Percentiles rank a stretch among this genome's conserved stretches.
Conservation (phyloP, 2,329 filamentous ascomycete genomes). For the Aspergillus sp. region DNA sequence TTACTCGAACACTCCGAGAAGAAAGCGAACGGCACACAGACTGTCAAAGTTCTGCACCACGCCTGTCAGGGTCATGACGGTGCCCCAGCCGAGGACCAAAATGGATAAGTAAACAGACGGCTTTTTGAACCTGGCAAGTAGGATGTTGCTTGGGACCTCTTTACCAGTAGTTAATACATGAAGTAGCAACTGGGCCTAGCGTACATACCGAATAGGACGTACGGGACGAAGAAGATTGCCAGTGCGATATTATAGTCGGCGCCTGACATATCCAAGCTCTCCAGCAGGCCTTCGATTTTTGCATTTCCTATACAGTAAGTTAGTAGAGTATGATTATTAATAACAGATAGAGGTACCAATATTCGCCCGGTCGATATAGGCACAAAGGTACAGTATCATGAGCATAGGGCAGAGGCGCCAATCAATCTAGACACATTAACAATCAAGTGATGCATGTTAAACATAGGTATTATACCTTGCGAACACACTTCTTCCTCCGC, state of each 20-base stretch:
- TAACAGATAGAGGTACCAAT: slow-evolving; percentile 17
- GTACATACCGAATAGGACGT: slow-evolving; percentile 12
- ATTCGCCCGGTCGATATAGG: slow-evolving; percentile 28
- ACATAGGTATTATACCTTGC: too few species aligned
- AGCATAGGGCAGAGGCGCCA: slow-evolving; percentile 20
- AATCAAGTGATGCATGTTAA: neutral
- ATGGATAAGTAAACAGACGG: slow-evolving; percentile 30
- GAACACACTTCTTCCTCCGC: too few species aligned
- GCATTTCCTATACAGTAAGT: slow-evolving; percentile 17
- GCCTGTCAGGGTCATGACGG: neutral
- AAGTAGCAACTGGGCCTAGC: too few species aligned
- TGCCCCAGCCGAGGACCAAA: slow-evolving; percentile 21
- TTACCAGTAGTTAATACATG: too few species aligned
- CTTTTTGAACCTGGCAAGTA: slow-evolving; percentile 22
- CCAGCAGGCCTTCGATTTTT: slow-evolving; percentile 24
- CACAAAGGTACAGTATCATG: slow-evolving; percentile 23
- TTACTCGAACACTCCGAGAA: slow-evolving; percentile 44
- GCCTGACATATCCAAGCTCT: slow-evolving; percentile 21
- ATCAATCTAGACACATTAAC: slow-evolving; percentile 13
- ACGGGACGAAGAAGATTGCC: slow-evolving; percentile 17
- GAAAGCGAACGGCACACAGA: slow-evolving; percentile 41
- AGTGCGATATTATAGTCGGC: slow-evolving; percentile 22
- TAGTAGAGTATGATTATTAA: too few species aligned
- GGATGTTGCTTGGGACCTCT: slow-evolving; percentile 22
- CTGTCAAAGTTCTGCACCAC: neutral